Base-by-base conservation (phyloP, 2,329 filamentous ascomycete genomes). In the Talaromyces piceae region DNA sequence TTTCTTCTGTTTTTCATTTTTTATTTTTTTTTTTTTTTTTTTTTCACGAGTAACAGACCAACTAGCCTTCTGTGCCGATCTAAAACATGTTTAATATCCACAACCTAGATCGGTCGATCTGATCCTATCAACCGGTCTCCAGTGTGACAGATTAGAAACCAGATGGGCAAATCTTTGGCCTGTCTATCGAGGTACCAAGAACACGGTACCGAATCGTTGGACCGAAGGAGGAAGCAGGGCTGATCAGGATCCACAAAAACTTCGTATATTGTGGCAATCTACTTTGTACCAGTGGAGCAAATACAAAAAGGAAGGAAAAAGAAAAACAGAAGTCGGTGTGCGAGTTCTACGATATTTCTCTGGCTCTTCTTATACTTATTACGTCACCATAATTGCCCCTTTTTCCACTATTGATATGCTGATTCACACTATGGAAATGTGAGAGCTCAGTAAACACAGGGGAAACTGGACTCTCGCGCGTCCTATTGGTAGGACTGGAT, bases 261-360 rank as follows among this genome's bases (percentile, higher is more conserved):
- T 30, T 2, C 3, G 9, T 3, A n/a, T n/a, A 37, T 4, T 8
- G 12, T 18, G 7, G n/a, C n/a, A n/a, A n/a, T n/a, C n/a, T n/a
- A n/a, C n/a, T n/a, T n/a, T n/a, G n/a, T n/a, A n/a, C n/a, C n/a
- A n/a, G n/a, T n/a, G n/a, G n/a, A n/a, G n/a, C n/a, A n/a, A n/a
- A 37, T 37, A 20, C 6, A 5, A 11, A 20, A 20, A 37, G 16
- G 33, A 37, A 18, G 16, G 33, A 8, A 20, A 8, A 16, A 20
- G 16, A 20, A 37, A 18, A 37, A 28, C 2, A 12, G 20, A 45
- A 33, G 48, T 45, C 45, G 48, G 48, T 50, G 48, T 50, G 41
- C 18, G 48, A 50, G 22, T 28, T 11, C 20, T 12, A n/a, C 16
- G 6, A 23, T 33, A 2, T 30, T 18, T 33, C 7, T 22, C 8